phyloP scores from a whole-genome alignment of 345 rosid genomes.

The Camelina laxa region DNA sequence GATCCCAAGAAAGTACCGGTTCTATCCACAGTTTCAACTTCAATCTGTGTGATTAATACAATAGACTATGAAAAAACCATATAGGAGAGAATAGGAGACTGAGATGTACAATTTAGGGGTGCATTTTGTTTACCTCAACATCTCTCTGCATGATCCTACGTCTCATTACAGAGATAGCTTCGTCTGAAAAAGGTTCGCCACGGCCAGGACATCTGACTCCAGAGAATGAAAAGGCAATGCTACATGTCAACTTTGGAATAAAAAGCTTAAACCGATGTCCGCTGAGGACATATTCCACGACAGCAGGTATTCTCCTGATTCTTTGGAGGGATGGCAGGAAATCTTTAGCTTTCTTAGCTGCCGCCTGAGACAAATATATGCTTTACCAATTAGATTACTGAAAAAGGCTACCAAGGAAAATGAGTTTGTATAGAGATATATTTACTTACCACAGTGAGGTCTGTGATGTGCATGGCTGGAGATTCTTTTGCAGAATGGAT shows the following conservation, averaged over 20 bases:
- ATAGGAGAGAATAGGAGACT: conserved; percentile 13
- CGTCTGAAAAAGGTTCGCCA: conserved; percentile 86
- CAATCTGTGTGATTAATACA: conserved; percentile 58
- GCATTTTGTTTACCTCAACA: conserved; percentile 69
- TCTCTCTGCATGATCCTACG: conserved; percentile 95
- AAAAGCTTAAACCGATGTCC: conserved; percentile 97
- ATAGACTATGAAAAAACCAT: background rate
- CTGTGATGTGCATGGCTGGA: conserved; percentile 77
- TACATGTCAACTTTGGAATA: conserved; percentile 91
- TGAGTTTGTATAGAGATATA: conserved; percentile 13
- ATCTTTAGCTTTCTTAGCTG: conserved; percentile 87
- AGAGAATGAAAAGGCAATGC: conserved; percentile 94
- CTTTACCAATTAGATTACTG: conserved; percentile 17
- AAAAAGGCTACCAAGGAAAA: background rate
- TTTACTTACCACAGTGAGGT: conserved; percentile 69
- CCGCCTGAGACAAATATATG: conserved; percentile 54
- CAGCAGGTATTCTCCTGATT: conserved; percentile 73
- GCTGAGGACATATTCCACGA: conserved; percentile 96
- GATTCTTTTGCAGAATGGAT: conserved; percentile 81
- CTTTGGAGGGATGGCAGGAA: conserved; percentile 84
- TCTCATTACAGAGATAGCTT: conserved; percentile 93
- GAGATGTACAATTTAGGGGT: background rate
- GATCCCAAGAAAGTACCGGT: conserved; percentile 96
- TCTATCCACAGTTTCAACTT: conserved; percentile 93
- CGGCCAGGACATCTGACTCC: conserved; percentile 99